phyloP scores from a whole-genome alignment of 805 yeast species.

The Citeromyces nyonsensis region DNA sequence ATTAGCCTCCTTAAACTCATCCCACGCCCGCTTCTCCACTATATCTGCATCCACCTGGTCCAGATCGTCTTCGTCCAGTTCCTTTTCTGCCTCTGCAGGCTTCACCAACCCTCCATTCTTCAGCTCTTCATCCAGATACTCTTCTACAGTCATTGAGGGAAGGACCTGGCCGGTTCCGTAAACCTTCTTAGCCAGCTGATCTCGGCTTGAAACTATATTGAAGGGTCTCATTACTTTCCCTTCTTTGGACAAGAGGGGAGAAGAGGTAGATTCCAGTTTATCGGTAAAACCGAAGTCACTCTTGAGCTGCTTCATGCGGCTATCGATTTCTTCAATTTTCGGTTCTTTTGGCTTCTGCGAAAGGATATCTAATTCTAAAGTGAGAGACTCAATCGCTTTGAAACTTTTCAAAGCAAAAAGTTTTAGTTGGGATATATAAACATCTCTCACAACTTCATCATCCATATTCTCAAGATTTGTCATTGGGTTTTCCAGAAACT shows the following conservation, averaged over 20 bases:
- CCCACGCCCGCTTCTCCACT: constrained; percentile 77
- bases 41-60: constrained; percentile 51
- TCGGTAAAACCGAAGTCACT: constrained; percentile 35
- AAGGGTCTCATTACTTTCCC: constrained; percentile 83
- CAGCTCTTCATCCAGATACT: constrained; percentile 73
- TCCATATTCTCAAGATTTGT: constrained; percentile 23
- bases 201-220: constrained; percentile 46
- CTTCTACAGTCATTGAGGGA: constrained; percentile 93
- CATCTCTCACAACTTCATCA: constrained; percentile 46
- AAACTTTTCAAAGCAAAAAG: constrained; percentile 38
- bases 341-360: constrained; percentile 21
- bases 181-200: constrained; percentile 46
- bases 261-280: constrained; percentile 33
- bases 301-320: constrained; percentile 5
- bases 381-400: constrained; percentile 34
- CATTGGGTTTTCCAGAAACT: constrained; percentile 18
- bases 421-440: constrained; percentile 40
- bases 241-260: constrained; percentile 43
- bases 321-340: constrained; percentile 4
- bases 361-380: constrained; percentile 58
- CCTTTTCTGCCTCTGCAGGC: constrained; percentile 18
- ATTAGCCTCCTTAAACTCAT: constrained; percentile 77
- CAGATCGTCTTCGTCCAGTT: constrained; percentile 46
- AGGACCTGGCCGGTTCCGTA: constrained; percentile 84
- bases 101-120: constrained; percentile 67